A percentile compares a stretch with the other conserved stretches of the same genome.
Conservation (phyloP, 441 rosid species). For the Bruguiera hainesii region DNA sequence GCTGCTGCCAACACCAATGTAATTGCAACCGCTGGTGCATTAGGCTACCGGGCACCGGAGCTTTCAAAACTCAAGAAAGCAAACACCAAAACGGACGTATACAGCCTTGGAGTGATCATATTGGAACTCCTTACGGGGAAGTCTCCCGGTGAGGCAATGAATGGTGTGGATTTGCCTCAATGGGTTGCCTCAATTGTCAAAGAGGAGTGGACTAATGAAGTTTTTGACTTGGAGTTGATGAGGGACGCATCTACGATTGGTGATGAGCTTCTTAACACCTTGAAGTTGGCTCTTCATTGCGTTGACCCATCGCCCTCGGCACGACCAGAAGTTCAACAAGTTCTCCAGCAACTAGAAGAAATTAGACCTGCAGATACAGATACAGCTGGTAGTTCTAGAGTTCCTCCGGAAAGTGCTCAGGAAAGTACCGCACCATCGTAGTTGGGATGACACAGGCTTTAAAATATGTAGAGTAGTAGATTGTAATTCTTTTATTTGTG, state of each 20-base stretch:
- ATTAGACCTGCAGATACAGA: slow-evolving; percentile 50
- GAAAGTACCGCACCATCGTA: neutral
- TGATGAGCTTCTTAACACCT: slow-evolving; percentile 67
- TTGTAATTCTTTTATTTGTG: too few relatives aligned
- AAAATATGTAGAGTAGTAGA: too few relatives aligned
- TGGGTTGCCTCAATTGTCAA: slow-evolving; percentile 88
- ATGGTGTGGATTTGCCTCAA: slow-evolving; percentile 78
- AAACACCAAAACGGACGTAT: slow-evolving; percentile 69
- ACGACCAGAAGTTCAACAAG: slow-evolving; percentile 67
- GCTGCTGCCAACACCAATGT: slow-evolving; percentile 68
- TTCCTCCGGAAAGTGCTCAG: slow-evolving; percentile 30
- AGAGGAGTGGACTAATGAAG: slow-evolving; percentile 84
- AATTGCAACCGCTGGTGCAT: slow-evolving; percentile 67
- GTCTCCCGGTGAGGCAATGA: slow-evolving; percentile 70
- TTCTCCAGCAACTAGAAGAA: slow-evolving; percentile 63
- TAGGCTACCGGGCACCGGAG: slow-evolving; percentile 82
- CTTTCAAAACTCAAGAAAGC: slow-evolving; percentile 76
- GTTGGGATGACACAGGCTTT: too few relatives aligned
- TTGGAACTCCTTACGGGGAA: slow-evolving; percentile 75
- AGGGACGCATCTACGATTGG: slow-evolving; percentile 65
- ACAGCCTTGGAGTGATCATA: slow-evolving; percentile 73
- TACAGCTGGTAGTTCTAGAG: slow-evolving; percentile 30
- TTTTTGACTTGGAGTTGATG: slow-evolving; percentile 73
- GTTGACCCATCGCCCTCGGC: slow-evolving; percentile 73
- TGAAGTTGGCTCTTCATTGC: slow-evolving; percentile 74